Base-by-base conservation (phyloP, 805 yeast species). In the Pichia nanzhaoensis region DNA sequence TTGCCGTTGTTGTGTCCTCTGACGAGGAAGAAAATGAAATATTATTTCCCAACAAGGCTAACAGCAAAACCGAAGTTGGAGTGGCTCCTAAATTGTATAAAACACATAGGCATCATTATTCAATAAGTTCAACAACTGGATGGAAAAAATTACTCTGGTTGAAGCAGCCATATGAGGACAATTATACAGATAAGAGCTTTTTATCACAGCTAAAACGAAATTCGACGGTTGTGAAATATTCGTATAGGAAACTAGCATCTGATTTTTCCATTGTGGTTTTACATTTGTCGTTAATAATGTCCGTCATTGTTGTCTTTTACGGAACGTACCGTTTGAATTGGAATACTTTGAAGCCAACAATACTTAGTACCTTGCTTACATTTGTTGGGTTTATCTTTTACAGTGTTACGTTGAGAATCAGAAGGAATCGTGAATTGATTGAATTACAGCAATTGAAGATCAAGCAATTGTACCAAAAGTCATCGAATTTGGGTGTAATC, bases 91-190 rank as follows among this genome's bases (percentile, higher is more conserved):
- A 10, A 7, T 13, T 7, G 14, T 14, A 17, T 31, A 30, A 31
- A n/a, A 18, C 10, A 2, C 40, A 35, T 37, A 18, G 27, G 18
- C 16, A 35, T 27, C 40, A 17, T 14, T 30, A 42, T 21, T 34
- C 38, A 18, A 34, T 37, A 22, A 22, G 13, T 13, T 24, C 31
- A 17, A 18, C 16, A 9, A 42, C 45, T 18, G 38, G 42, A 3
- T 90, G 98, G 98, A 75, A 82, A 56, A 84, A 93, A 56, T 75
- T 89, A 33, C 72, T 91, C 12, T 93, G 95, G 82, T 74, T 84
- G 30, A 74, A 76, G 46, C 96, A 90, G 60, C 84, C 84, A 13
- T 90, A 80, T 57, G 95, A 95, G 0, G 99, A 91, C 61, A 93
- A 90, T 63, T 87, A 86, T 64, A 91, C 95, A 1, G 95, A 89